Conservation (phyloP, 2,329 filamentous ascomycete genomes). For the Calonectria honghensis region DNA sequence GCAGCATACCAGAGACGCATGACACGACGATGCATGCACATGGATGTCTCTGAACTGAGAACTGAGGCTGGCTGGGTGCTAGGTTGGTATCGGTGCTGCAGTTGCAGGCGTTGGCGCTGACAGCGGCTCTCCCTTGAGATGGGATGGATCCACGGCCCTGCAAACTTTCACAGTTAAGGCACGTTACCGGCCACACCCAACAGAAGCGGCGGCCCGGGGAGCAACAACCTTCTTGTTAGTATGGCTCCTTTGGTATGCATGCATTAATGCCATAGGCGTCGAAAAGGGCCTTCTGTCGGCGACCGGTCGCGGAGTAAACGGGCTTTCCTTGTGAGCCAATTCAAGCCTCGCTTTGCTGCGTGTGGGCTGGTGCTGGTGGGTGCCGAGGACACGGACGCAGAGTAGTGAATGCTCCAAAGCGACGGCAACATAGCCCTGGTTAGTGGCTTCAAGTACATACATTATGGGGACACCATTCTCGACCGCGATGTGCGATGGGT, state of each 20-base stretch:
- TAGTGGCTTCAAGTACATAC: constrained; percentile 26
- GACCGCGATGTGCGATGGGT: constrained; percentile 19
- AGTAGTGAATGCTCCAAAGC: constrained; percentile 37
- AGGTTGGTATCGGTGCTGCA: constrained; percentile 23
- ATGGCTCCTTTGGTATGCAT: constrained; percentile 25
- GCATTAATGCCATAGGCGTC: constrained; percentile 8
- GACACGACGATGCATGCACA: constrained; percentile 35
- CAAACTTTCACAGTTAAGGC: constrained; percentile 31
- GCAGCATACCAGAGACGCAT: constrained; percentile 27
- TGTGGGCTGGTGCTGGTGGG: constrained; percentile 23
- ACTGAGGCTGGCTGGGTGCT: constrained; percentile 35
- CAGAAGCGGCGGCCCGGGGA: constrained; percentile 22
- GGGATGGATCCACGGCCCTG: constrained; percentile 31
- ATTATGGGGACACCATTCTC: constrained; percentile 14
- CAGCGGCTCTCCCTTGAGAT: constrained; percentile 33
- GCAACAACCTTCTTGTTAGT: constrained; percentile 16
- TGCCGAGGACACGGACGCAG: constrained; percentile 24
- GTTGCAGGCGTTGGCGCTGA: constrained; percentile 34
- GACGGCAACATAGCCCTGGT: constrained; percentile 43
- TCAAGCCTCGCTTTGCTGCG: constrained; percentile 13
- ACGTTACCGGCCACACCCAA: constrained; percentile 30
- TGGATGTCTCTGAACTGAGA: constrained; percentile 31
- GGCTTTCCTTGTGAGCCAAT: constrained; percentile 11
- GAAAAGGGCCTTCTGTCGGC: background rate
- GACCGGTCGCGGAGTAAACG: constrained; percentile 15